A percentile compares a stretch with the other conserved stretches of the same genome.
phyloP scores from a whole-genome alignment of 805 yeast genomes.

The Candida morakotiae region DNA sequence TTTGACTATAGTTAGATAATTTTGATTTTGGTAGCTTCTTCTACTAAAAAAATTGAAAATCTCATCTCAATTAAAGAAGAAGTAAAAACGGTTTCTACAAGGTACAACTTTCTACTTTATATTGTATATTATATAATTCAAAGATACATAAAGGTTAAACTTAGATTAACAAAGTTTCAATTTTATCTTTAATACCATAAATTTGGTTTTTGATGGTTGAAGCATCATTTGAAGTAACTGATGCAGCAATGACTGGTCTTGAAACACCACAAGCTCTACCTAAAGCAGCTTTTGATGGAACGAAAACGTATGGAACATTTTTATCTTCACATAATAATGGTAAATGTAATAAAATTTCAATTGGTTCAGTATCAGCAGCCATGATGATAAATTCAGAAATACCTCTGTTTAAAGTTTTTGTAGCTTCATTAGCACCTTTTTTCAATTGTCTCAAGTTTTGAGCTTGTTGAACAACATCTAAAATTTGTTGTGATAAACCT shows the following conservation, averaged over 20 bases:
- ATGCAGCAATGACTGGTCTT: slow-evolving; percentile 98
- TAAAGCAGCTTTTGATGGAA: slow-evolving; percentile 96
- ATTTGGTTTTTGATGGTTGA: slow-evolving; percentile 96
- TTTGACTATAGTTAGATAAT: background rate
- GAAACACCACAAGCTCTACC: slow-evolving; percentile 99
- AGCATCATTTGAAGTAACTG: slow-evolving; percentile 97
- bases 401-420: slow-evolving; percentile 99
- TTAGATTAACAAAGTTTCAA: slow-evolving; percentile 93
- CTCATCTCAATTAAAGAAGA: slow-evolving; percentile 1
- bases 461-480: slow-evolving; percentile 97
- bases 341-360: slow-evolving; percentile 94
- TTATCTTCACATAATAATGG: slow-evolving; percentile 98
- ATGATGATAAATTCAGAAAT: slow-evolving; percentile 97
- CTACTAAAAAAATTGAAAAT: background rate
- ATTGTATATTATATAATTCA: background rate
- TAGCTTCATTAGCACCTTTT: slow-evolving; percentile 99
- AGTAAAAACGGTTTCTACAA: background rate
- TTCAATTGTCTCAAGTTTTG: slow-evolving; percentile 97
- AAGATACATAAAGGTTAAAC: background rate
- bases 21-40: background rate
- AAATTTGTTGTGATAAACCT: slow-evolving; percentile 90
- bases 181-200: slow-evolving; percentile 97
- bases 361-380: slow-evolving; percentile 99
- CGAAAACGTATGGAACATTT: slow-evolving; percentile 98
- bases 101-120: background rate